Base-by-base conservation (phyloP, 208 protist genomes). In the Phytomonas sp. region DNA sequence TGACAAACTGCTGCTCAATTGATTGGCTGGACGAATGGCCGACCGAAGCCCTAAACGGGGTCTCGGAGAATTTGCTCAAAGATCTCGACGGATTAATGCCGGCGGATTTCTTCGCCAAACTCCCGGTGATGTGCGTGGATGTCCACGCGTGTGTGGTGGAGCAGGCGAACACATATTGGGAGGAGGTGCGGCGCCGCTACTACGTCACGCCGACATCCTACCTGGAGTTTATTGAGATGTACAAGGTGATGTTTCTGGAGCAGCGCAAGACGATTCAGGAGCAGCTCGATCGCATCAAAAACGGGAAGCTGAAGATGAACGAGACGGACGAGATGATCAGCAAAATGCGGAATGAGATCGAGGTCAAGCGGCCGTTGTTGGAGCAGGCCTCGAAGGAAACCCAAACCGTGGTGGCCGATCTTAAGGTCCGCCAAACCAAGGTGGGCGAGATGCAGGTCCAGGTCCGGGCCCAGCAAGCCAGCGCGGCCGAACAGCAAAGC, bases 1-100 rank as follows among this genome's bases (percentile, higher is more conserved):
- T 99, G 5, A 96, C 98, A 29, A 99, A 98, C 83, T 99, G 98
- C 81, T 98, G 97, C 81, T 88, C 93, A 42, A 98, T 99, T 70
- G 97, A 99, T 79, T 99, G 98, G 98, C 98, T 98, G 74, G 92
- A 96, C 70, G 88, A 94, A 71, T 99, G 98, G 97, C 97, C 98
- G 36, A 59, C 71, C 14, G 94, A 98, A 73, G 98, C 97, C 8
- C 84, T 99, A 16, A 74, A 82, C 60, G 83, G 80, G 61, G 97
- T 99, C 16, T 84, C 95, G 30, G 70, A 78, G 66, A 85, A 86
- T n/a, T 65, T 95, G 71, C 83, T 97, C 73, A 68, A 88, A 52
- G 86, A 94, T 60, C 66, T 83, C 11, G 32, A 42, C 23, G 72
- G 33, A 36, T 63, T 77, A 40, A 65, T 88, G 65, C 81, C 77